These are phyloP conservation scores for Mycosarcoma mackinlayi DNA, from an alignment of 1,284 basidiomycete genomes.

Conservation along the genomic window DNA sequence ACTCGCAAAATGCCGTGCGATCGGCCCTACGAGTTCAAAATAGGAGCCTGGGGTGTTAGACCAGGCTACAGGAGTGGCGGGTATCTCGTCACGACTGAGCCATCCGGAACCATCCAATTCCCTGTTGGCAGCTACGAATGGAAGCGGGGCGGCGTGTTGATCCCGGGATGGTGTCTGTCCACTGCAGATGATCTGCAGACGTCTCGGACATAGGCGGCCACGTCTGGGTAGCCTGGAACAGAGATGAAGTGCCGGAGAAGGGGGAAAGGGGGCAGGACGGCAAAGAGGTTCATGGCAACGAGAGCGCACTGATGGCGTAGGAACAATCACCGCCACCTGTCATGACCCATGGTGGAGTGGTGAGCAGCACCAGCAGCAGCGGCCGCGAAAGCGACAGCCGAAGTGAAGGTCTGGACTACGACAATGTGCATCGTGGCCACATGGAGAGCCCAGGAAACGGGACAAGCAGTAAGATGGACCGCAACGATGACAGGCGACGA, in stretches of 20 bases:
- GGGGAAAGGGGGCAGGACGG: neutral
- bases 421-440: slow-evolving; percentile 20
- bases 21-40: slow-evolving; percentile 14
- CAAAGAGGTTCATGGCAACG: neutral
- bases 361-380: neutral
- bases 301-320: neutral
- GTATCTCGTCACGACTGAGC: slow-evolving; percentile 10
- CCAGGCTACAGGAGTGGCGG: neutral
- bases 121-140: neutral
- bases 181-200: too few relatives aligned
- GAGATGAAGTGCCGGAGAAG: slow-evolving; percentile 9
- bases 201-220: slow-evolving; percentile 39
- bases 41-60: slow-evolving; percentile 8
- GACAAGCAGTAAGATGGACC: neutral
- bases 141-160: slow-evolving; percentile 10
- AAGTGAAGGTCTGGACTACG: slow-evolving; percentile 20
- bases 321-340: slow-evolving; percentile 14
- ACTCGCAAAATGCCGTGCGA: slow-evolving; percentile 13
- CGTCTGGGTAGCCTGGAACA: neutral
- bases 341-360: neutral
- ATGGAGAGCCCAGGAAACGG: slow-evolving; percentile 14
- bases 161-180: too few relatives aligned
- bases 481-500: slow-evolving; percentile 3
- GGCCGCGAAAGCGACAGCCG: slow-evolving; percentile 8
- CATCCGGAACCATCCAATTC: neutral